phyloP scores from a whole-genome alignment of 768 basidiomycete genomes.

The Russula abietina region DNA sequence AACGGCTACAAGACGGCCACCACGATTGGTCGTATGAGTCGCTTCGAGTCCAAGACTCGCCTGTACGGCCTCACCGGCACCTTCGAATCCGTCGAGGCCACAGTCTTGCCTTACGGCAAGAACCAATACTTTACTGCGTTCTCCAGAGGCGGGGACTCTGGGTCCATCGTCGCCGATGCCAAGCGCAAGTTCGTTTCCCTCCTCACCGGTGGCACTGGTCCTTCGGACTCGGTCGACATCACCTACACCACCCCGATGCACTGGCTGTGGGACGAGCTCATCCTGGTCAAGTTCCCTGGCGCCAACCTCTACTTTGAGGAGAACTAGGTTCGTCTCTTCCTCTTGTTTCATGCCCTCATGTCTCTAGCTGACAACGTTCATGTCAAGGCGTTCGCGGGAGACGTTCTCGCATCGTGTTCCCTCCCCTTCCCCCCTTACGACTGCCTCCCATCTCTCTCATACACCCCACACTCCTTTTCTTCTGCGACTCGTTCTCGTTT shows the following conservation, averaged over 20 bases:
- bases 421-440: background rate
- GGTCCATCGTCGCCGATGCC: background rate
- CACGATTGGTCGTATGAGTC: background rate
- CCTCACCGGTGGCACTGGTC: background rate
- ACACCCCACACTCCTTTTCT: background rate
- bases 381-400: background rate
- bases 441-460: background rate
- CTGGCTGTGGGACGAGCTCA: background rate
- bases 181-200: background rate
- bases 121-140: background rate
- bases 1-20: background rate
- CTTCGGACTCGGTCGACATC: background rate
- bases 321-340: constrained; percentile 1
- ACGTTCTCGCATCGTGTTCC: background rate
- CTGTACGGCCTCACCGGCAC: background rate
- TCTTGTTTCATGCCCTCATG: background rate
- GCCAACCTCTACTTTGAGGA: background rate
- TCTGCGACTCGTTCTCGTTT: constrained; percentile 1
- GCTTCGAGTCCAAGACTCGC: background rate
- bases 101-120: background rate
- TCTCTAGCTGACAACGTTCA: background rate
- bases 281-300: background rate
- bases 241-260: background rate
- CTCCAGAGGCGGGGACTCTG: background rate
- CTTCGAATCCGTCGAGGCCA: background rate